Base-by-base conservation (phyloP, 2,329 filamentous ascomycete species). In the Aspergillus pseudotamarii region DNA sequence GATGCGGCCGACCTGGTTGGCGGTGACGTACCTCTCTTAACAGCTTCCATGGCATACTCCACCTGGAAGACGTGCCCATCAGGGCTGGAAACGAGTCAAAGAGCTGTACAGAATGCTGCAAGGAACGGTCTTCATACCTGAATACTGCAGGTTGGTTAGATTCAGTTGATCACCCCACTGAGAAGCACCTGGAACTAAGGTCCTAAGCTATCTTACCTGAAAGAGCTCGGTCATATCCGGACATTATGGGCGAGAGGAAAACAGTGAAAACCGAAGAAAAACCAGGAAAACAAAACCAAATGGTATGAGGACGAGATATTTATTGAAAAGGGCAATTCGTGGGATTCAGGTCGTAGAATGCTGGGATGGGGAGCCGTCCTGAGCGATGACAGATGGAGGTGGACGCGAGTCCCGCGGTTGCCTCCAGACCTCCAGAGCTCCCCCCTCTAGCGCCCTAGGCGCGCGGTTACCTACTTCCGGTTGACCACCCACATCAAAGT, bases 1-100 rank as follows among this genome's bases (percentile, higher is more conserved):
- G n/a, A 3, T 4, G 14, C 21, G 8, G 30, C 51, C n/a, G 26
- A 36, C 23, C 6, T 19, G 51, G 32, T 55, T 30, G 57, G 41
- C 48, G 63, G 63, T 69, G 65, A 59, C 68, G 61, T 83, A 95
- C 94, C 95, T 93, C 95, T 85, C 86, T 99, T 99, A 71, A 99
- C 95, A 71, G 95, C 95, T 84, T 99, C 95, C 71, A 96, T 91
- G 61, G 95, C 95, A 87, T 99, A 99, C 86, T 99, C 95, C 76
- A 99, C 95, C 83, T 99, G 95, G 84, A 99, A 99, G 75, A 99
- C 95, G 85, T 99, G 95, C 82, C 95, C 95, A 83, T 99, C 95
- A 76, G 95, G 95, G 88, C 94, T 98, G 76, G 56, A 62, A 16
- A 55, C 55, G n/a, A 45, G 77, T 90, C 80, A 89, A 83, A 38